These are phyloP conservation scores for Pseudoturritis turrita DNA, from an alignment of 345 rosid species.

Conservation along the genomic window DNA sequence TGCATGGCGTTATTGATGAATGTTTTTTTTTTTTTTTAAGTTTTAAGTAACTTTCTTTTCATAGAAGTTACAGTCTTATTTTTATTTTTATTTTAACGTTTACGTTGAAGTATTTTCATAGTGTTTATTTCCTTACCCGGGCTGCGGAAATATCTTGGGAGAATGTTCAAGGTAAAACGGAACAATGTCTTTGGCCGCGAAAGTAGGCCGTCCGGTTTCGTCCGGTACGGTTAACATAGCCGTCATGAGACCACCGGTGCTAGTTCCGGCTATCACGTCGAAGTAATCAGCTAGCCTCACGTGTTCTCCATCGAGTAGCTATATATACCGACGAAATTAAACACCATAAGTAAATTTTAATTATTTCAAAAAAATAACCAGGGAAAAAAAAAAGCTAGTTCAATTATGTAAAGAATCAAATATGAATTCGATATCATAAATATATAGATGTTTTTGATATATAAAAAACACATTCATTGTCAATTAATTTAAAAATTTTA, in stretches of 20 bases:
- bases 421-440: not conserved
- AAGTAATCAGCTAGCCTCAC: conserved; percentile 69
- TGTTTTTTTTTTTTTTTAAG: too few species aligned
- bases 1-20: too few species aligned
- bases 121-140: conserved; percentile 32
- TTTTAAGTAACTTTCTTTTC: too few species aligned
- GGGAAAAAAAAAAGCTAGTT: too few species aligned
- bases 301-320: conserved; percentile 57
- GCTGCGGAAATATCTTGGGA: conserved; percentile 63
- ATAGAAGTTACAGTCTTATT: too few species aligned
- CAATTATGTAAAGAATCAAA: not conserved
- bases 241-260: conserved; percentile 69
- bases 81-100: too few species aligned
- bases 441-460: not conserved
- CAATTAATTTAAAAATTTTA: too few species aligned
- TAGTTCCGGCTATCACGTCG: conserved; percentile 68
- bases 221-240: conserved; percentile 59
- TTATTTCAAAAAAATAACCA: too few species aligned
- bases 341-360: too few species aligned
- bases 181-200: conserved; percentile 51
- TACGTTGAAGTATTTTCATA: too few species aligned
- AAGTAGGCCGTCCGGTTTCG: conserved; percentile 40
- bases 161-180: conserved; percentile 52
- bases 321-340: too few species aligned
- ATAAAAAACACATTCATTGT: too few species aligned